Evolutionary conservation across 2,329 filamentous ascomycete genomes (phyloP), one percentile per base, ranked within the genome.

Genomic region (Fusarium sp.): DNA sequence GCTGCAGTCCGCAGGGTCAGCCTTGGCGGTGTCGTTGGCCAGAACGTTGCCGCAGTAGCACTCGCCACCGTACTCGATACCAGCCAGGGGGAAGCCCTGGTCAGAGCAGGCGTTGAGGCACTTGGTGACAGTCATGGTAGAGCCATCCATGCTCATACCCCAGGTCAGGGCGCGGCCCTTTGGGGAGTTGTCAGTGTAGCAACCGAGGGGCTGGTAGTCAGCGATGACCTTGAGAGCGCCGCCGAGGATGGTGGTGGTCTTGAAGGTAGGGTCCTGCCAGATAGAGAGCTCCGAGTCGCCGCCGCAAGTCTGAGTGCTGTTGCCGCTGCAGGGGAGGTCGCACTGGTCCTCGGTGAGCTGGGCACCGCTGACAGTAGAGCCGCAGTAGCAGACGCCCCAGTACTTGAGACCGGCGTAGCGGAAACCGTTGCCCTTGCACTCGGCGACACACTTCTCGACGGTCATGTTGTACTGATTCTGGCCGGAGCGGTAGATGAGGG

Each of bases 131-230:
- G 86, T 87, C 79, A 88, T 79, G 36, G 72, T 78, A 20, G 75
- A 70, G 16, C 76, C 66, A 33, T 83, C 78, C 18, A 88, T 68
- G 45, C 81, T 74, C 78, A 85, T 82, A 22, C 80, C 81, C 78
- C 85, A 88, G 29, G 82, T 82, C 56, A 90, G 82, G 29, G 88
- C 84, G 58, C 84, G 85, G 45, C 86, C 84, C 61, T 82, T 72
- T 57, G 70, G 71, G 22, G 82, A 82, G 65, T 83, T 77, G 70
- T 89, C 88, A 31, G 83, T 85, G 77, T 88, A 92, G 83, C 92
- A 94, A 65, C 92, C 92, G n/a, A 88, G 79, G 73, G 90, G 87
- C 50, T 84, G 83, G 85, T 91, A 94, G 54, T 86, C 84, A 63
- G 84, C 83, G 52, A 87, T 83, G 27, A 85, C 47, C 52, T 67